Base-by-base conservation (phyloP, 1,284 basidiomycete genomes). In the Wolfiporia cocos region DNA sequence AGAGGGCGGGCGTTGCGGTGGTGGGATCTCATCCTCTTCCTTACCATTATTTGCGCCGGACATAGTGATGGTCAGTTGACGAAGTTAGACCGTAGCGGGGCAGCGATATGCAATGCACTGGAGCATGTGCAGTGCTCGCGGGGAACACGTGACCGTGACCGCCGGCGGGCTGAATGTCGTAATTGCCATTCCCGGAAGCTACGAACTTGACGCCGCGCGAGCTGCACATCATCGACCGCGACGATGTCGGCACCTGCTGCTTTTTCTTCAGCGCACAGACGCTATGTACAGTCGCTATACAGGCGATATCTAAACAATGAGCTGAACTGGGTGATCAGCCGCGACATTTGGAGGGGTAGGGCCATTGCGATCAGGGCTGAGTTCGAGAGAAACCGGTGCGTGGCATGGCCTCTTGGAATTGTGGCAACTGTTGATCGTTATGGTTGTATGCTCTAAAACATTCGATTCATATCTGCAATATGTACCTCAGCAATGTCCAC, bases 251-350 rank as follows among this genome's bases (percentile, higher is more conserved):
- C 46, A 28, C 53, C 55, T 12, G 66, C 76, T 34, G 66, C 84
- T 20, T 92, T 90, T 70, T 78, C 85, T 34, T 68, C 78, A 34
- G 87, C 84, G 3, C 90, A 94, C 71, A 73, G 79, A 62, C 73
- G 81, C 58, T 89, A 94, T 64, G 91, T 97, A 67, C 90, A 92
- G 69, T 89, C 86, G 20, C 78, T 97, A 11, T 97, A 96, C 73
- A 84, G 80, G 59, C 82, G 93, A 37, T 81, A 80, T 59, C 76
- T 96, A 47, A 85, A 74, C 54, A 92, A 95, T 63, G 76, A 86
- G 46, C 71, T 93, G 44, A 83, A 97, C 68, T 97, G 93, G 93
- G 81, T 80, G 44, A 75, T 95, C 53, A 74, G 85, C 45, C 72
- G 92, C 49, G 87, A 92, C 58, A 58, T 91, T 5, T 96, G 91